Evolutionary conservation across 352 stramenopile genomes (phyloP).

Genomic region (Pseudoperonospora humuli): DNA sequence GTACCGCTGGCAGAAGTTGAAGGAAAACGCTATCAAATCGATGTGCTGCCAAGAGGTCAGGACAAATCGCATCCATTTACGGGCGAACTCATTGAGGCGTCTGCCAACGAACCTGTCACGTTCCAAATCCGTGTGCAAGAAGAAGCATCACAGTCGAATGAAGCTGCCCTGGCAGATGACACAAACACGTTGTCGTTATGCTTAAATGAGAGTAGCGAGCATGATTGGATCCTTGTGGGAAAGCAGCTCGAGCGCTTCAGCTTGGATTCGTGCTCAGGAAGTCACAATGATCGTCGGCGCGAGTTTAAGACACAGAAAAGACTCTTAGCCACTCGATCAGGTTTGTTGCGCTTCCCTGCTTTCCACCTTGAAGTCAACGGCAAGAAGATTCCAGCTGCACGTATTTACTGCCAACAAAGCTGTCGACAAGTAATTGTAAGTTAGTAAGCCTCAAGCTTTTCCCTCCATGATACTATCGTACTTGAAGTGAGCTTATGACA

Average conservation of each 20-base stretch:
- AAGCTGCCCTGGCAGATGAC: not conserved
- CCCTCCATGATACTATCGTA: conserved; percentile 13
- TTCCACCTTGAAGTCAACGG: conserved; percentile 36
- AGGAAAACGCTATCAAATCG: conserved; percentile 33
- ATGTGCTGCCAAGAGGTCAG: conserved; percentile 25
- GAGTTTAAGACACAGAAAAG: conserved; percentile 37
- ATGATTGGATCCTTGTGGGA: conserved; percentile 64
- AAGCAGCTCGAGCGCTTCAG: conserved; percentile 48
- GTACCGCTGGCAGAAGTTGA: conserved; percentile 21
- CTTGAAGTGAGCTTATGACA: conserved; percentile 3
- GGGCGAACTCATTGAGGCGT: conserved; percentile 11
- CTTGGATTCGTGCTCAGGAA: conserved; percentile 10
- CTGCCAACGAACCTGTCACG: conserved; percentile 31
- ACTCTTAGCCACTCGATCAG: conserved; percentile 38
- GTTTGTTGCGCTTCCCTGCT: conserved; percentile 39
- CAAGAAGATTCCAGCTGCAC: conserved; percentile 13
- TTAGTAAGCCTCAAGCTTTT: conserved; percentile 5
- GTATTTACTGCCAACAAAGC: conserved; percentile 34
- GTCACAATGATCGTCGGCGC: conserved; percentile 6
- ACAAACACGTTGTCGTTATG: conserved; percentile 28
- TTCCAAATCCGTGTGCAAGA: conserved; percentile 40
- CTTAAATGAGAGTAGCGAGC: conserved; percentile 38
- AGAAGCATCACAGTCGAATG: conserved; percentile 7
- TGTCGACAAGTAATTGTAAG: conserved; percentile 30
- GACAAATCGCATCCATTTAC: not conserved